A percentile compares a stretch with the other conserved stretches of the same genome.
Evolutionary conservation across 2,329 filamentous ascomycete species (phyloP).

Genomic region (Aspergillus quadrilineatus): DNA sequence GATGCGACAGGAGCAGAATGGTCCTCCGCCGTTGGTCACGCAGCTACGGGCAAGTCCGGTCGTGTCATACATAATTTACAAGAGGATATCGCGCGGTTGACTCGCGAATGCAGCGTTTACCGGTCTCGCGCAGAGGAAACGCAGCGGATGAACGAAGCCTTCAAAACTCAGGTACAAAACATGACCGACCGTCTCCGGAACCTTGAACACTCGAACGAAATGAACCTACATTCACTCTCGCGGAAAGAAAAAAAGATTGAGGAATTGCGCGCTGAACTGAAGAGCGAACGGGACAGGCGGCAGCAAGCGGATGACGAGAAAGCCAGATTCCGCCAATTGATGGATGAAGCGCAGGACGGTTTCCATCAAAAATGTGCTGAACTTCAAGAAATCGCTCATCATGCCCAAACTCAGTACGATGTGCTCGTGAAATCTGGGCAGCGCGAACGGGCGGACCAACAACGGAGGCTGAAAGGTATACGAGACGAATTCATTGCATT

Average conservation of each 20-base stretch:
- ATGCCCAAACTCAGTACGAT: conserved; percentile 45
- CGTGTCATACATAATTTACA: conserved; percentile 53
- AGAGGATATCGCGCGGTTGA: conserved; percentile 51
- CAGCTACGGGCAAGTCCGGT: conserved; percentile 51
- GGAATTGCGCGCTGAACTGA: conserved; percentile 43
- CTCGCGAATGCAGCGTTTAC: conserved; percentile 47
- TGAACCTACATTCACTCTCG: conserved; percentile 46
- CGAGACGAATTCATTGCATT: conserved; percentile 36
- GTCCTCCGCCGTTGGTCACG: conserved; percentile 52
- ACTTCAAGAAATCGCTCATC: conserved; percentile 39
- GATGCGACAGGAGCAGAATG: conserved; percentile 41
- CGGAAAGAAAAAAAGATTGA: conserved; percentile 51
- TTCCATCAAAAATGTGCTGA: conserved; percentile 41
- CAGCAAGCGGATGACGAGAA: conserved; percentile 43
- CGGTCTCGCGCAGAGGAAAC: conserved; percentile 48
- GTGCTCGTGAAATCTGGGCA: conserved; percentile 41
- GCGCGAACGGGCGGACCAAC: conserved; percentile 43
- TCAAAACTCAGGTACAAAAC: conserved; percentile 46
- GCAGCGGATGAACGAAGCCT: conserved; percentile 47
- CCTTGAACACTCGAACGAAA: conserved; percentile 48
- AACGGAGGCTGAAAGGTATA: conserved; percentile 39
- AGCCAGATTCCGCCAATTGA: conserved; percentile 36
- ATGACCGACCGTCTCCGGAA: conserved; percentile 48
- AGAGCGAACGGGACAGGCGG: conserved; percentile 44
- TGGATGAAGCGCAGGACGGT: conserved; percentile 41